Base-by-base conservation (phyloP, 2,329 filamentous ascomycete species). In the Aspergillus ibericus region DNA sequence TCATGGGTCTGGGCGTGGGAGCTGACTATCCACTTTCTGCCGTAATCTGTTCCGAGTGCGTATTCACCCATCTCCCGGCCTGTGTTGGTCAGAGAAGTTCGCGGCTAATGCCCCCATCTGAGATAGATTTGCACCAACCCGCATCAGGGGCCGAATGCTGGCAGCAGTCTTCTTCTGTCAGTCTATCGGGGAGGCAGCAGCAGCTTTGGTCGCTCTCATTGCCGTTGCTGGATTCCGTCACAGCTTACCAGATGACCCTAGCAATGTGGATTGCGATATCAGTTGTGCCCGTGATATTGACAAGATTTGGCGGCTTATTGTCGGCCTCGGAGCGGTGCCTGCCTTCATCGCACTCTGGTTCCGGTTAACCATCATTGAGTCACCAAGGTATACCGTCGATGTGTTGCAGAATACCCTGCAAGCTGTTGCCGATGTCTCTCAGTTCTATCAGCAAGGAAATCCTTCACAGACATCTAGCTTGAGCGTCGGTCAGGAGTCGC, bases 101-200 rank as follows among this genome's bases (percentile, higher is more conserved):
- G n/a, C 16, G 13, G 32, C 44, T 12, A 12, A 48, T 38, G 29
- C 16, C 12, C 35, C 27, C 20, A 18, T 20, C 29, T 18, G 10
- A n/a, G 9, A 4, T 32, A 63, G 61, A 36, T 88, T 82, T 78
- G 73, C 69, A 49, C 62, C 63, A 15, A 69, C 60, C 2, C 62
- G 57, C 10, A 61, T 63, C 16, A 81, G 91, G 73, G 90, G 90
- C 63, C 89, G 89, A 63, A 93, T 93, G 87, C 91, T 93, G 85
- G 89, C 86, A 40, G 83, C 88, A 20, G 90, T 93, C 56, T 93
- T 93, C 69, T 88, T 90, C 67, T 92, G 92, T 88, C 91, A 95
- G 74, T 90, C 90, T 64, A 82, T 93, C 51, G 90, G 91, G 18
- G 90, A 93, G 75, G 85, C 93, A 51, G 81, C 80, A 22, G 90